Conservation (phyloP, 495 filamentous ascomycete species). For the Neurospora tetraspora region DNA sequence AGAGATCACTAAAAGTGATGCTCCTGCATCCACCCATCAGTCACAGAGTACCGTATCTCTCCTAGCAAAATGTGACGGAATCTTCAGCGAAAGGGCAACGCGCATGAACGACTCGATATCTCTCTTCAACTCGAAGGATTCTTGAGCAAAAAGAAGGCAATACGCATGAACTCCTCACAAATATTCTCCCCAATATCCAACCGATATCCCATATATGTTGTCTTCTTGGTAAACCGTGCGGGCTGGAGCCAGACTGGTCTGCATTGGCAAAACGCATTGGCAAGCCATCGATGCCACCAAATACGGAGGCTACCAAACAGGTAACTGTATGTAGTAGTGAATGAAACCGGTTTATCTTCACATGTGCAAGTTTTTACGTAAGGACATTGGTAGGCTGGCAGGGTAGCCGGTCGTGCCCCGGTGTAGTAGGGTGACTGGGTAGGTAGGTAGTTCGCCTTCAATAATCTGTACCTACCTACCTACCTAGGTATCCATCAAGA, state of each 20-base stretch:
- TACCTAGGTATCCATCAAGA: not conserved
- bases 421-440: not conserved
- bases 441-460: not conserved
- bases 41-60: not conserved
- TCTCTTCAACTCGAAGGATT: not conserved
- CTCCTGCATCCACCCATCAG: not conserved
- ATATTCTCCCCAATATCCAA: not conserved
- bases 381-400: not conserved
- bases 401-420: not conserved
- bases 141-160: not conserved
- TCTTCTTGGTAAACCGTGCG: not conserved
- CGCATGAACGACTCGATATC: not conserved
- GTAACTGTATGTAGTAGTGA: not conserved
- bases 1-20: not conserved
- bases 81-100: not conserved
- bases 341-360: not conserved
- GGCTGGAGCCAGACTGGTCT: not conserved
- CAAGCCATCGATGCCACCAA: not conserved
- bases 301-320: not conserved
- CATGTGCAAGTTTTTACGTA: not conserved
- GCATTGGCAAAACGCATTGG: not conserved
- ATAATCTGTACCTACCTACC: not conserved
- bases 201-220: not conserved
- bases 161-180: not conserved
- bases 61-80: not conserved